Evolutionary conservation across 2,329 filamentous ascomycete genomes (phyloP).

Genomic region (Coniochaeta hoffmannii): DNA sequence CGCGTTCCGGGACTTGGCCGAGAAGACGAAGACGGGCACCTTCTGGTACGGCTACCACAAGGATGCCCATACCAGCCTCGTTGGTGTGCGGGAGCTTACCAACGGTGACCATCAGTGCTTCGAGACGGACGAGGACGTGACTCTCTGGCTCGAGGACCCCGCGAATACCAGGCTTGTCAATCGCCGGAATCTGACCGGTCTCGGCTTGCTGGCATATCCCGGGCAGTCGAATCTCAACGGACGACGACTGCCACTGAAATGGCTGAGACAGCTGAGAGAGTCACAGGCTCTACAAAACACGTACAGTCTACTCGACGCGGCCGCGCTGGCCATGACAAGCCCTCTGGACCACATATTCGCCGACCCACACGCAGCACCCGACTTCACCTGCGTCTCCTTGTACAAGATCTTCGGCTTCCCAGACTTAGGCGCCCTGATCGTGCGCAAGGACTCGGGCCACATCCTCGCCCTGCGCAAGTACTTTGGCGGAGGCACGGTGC

Average conservation of each 20-base stretch:
- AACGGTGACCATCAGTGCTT: conserved; percentile 50
- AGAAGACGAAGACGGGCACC: conserved; percentile 32
- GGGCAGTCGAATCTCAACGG: conserved; percentile 67
- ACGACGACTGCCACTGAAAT: conserved; percentile 50
- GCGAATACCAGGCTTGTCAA: conserved; percentile 5
- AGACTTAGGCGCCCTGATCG: conserved; percentile 54
- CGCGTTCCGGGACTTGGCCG: conserved; percentile 44
- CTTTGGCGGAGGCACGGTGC: conserved; percentile 62
- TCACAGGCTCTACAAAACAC: conserved; percentile 26
- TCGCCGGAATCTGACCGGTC: conserved; percentile 8
- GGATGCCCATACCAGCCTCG: conserved; percentile 54
- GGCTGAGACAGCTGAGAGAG: conserved; percentile 35
- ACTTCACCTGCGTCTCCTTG: conserved; percentile 54
- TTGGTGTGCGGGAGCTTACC: conserved; percentile 63
- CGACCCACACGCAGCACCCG: conserved; percentile 43
- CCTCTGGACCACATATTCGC: conserved; percentile 44
- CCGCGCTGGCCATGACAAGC: conserved; percentile 56
- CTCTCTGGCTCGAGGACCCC: conserved; percentile 30
- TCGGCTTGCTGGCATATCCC: conserved; percentile 54
- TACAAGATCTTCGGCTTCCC: conserved; percentile 64
- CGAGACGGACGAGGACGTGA: conserved; percentile 43
- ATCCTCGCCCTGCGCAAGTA: conserved; percentile 49
- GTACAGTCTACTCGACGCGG: conserved; percentile 54
- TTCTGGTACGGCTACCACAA: conserved; percentile 56
- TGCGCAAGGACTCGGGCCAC: conserved; percentile 47